phyloP scores from a whole-genome alignment of 148 eudicot species.

The Simmondsia chinensis region DNA sequence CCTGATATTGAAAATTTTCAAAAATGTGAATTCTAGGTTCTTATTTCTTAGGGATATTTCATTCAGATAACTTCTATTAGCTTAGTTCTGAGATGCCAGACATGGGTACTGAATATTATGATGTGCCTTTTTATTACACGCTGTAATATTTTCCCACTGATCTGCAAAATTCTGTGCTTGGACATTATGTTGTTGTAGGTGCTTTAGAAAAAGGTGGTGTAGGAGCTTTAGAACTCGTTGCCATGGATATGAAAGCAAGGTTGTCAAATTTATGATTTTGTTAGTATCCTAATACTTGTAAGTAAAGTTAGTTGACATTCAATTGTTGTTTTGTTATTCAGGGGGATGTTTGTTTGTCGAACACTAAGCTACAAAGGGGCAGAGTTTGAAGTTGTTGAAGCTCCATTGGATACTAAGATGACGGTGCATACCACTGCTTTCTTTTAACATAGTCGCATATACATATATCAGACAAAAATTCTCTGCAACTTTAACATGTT shows the following conservation, averaged over 20 bases:
- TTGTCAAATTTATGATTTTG: constrained; percentile 10
- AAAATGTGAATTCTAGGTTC: too few relatives aligned
- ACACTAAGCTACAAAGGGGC: constrained; percentile 94
- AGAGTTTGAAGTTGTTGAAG: constrained; percentile 94
- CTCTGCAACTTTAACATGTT: too few relatives aligned
- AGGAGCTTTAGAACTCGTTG: constrained; percentile 99
- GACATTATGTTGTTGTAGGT: constrained; percentile 30
- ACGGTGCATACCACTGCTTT: too few relatives aligned
- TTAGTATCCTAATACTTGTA: constrained; percentile 1
- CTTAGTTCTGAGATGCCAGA: too few relatives aligned
- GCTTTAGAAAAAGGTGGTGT: constrained; percentile 95
- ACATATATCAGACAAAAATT: too few relatives aligned
- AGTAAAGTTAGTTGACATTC: neutral
- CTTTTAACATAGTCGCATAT: too few relatives aligned
- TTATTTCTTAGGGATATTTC: too few relatives aligned
- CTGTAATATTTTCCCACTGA: too few relatives aligned
- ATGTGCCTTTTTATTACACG: too few relatives aligned
- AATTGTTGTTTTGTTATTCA: constrained; percentile 14
- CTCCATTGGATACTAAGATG: constrained; percentile 73
- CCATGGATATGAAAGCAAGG: constrained; percentile 99
- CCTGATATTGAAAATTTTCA: too few relatives aligned
- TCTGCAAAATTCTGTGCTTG: neutral
- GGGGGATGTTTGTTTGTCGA: constrained; percentile 99
- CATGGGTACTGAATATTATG: too few relatives aligned
- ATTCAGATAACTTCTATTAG: too few relatives aligned